Percentiles rank a stretch among this genome's conserved stretches.
Conservation (phyloP, 371 early-diverging fungal genomes). For the Mucor lusitanicus region DNA sequence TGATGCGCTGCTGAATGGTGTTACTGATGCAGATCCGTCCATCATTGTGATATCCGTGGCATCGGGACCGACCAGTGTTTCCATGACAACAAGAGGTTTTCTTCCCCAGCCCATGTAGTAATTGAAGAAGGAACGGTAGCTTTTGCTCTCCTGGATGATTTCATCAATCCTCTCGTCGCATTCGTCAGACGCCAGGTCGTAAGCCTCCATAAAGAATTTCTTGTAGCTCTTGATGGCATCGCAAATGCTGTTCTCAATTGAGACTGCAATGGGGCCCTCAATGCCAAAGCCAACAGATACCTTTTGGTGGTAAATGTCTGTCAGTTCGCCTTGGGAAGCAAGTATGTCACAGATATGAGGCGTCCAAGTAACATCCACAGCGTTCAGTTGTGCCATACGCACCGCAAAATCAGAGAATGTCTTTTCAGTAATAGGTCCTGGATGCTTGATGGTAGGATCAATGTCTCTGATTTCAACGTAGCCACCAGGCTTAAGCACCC, state of each 20-base stretch:
- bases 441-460: slow-evolving; percentile 49
- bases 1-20: neutral
- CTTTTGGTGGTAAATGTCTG: slow-evolving; percentile 39
- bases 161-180: slow-evolving; percentile 14
- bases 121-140: slow-evolving; percentile 25
- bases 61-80: neutral
- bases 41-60: neutral
- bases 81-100: slow-evolving; percentile 27
- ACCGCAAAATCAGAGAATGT: slow-evolving; percentile 15
- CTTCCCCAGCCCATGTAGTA: slow-evolving; percentile 44
- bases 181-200: slow-evolving; percentile 2
- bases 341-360: slow-evolving; percentile 23
- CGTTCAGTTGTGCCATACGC: slow-evolving; percentile 8
- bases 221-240: slow-evolving; percentile 15
- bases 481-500: slow-evolving; percentile 59
- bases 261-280: slow-evolving; percentile 15
- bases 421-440: slow-evolving; percentile 47
- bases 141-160: slow-evolving; percentile 12
- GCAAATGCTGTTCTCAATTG: slow-evolving; percentile 10
- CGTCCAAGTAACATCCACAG: slow-evolving; percentile 38
- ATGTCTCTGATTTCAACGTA: slow-evolving; percentile 57
- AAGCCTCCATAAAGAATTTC: slow-evolving; percentile 15
- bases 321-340: slow-evolving; percentile 20
- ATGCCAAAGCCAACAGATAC: slow-evolving; percentile 23
- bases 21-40: neutral